Evolutionary conservation across 2,329 filamentous ascomycete genomes (phyloP).

Genomic region (Ophiostoma montium): DNA sequence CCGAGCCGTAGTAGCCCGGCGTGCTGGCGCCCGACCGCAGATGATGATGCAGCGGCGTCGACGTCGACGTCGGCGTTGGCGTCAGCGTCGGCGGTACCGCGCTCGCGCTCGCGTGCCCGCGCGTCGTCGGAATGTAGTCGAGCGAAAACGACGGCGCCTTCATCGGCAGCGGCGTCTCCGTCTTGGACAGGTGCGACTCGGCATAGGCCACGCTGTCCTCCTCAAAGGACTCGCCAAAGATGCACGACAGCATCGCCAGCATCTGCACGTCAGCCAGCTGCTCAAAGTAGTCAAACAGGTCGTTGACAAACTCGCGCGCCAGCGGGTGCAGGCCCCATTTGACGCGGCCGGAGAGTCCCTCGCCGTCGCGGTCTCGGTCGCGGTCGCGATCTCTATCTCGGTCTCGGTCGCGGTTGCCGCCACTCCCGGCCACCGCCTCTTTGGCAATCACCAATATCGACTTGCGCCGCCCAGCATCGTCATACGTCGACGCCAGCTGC

Average conservation of each 20-base stretch:
- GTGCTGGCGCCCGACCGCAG: slow-evolving; percentile 20
- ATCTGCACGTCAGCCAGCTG: slow-evolving; percentile 50
- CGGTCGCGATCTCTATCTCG: too few relatives aligned
- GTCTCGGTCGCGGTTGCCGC: neutral
- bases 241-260: slow-evolving; percentile 57
- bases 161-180: slow-evolving; percentile 48
- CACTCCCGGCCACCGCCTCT: slow-evolving; percentile 38
- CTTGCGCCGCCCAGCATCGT: slow-evolving; percentile 27
- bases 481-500: slow-evolving; percentile 37
- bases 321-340: slow-evolving; percentile 56
- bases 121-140: slow-evolving; percentile 46
- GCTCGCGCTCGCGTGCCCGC: neutral
- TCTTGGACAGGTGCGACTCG: slow-evolving; percentile 40
- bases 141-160: slow-evolving; percentile 53
- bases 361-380: too few relatives aligned
- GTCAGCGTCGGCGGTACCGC: too few relatives aligned
- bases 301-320: slow-evolving; percentile 43
- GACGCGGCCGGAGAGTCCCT: slow-evolving; percentile 39
- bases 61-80: neutral
- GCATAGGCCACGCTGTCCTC: slow-evolving; percentile 47
- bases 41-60: slow-evolving; percentile 2
- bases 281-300: slow-evolving; percentile 52
- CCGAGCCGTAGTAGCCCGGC: slow-evolving; percentile 16
- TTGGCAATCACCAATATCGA: slow-evolving; percentile 57
- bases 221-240: slow-evolving; percentile 48